Evolutionary conservation across 2,329 filamentous ascomycete genomes (phyloP).

Genomic region (Simplicillium sp.): DNA sequence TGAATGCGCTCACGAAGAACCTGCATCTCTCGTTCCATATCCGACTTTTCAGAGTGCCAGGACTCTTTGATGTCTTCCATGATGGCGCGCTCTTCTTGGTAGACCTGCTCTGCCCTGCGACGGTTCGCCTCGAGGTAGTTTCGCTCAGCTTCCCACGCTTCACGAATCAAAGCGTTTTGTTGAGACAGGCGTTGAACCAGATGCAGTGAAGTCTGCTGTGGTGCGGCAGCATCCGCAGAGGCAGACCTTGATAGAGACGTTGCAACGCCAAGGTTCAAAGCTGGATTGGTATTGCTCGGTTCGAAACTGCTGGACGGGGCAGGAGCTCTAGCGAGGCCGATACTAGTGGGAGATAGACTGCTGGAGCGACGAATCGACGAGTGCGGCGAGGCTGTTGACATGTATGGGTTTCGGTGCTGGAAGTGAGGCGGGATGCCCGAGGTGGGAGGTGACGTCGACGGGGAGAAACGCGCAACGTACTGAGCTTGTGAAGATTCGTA

Average conservation of each 20-base stretch:
- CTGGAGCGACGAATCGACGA: slow-evolving; percentile 6
- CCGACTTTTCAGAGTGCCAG: slow-evolving; percentile 35
- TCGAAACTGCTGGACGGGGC: slow-evolving; percentile 1
- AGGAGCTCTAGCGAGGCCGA: slow-evolving; percentile 3
- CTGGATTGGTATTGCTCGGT: slow-evolving; percentile 1
- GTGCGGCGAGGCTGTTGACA: slow-evolving; percentile 14
- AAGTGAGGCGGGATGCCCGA: slow-evolving; percentile 12
- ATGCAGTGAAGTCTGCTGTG: slow-evolving; percentile 18
- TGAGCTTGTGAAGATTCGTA: slow-evolving; percentile 24
- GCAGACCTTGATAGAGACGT: slow-evolving; percentile 16
- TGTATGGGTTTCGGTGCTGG: slow-evolving; percentile 6
- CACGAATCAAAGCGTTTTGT: slow-evolving; percentile 32
- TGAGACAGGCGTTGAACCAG: slow-evolving; percentile 30
- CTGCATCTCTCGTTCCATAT: slow-evolving; percentile 29
- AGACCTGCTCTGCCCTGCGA: slow-evolving; percentile 44
- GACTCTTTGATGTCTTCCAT: slow-evolving; percentile 40
- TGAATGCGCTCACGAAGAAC: slow-evolving; percentile 28
- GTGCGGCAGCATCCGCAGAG: slow-evolving; percentile 16
- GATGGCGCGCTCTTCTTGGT: slow-evolving; percentile 41
- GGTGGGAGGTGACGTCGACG: slow-evolving; percentile 9
- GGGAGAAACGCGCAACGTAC: slow-evolving; percentile 9
- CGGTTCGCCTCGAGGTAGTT: slow-evolving; percentile 44
- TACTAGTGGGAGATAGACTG: slow-evolving; percentile 8
- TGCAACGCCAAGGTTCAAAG: slow-evolving; percentile 7
- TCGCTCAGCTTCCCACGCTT: slow-evolving; percentile 44